Evolutionary conservation across 2,329 filamentous ascomycete genomes (phyloP), one percentile per base, ranked within the genome.

Genomic region (Endoconidiophora laricicola): DNA sequence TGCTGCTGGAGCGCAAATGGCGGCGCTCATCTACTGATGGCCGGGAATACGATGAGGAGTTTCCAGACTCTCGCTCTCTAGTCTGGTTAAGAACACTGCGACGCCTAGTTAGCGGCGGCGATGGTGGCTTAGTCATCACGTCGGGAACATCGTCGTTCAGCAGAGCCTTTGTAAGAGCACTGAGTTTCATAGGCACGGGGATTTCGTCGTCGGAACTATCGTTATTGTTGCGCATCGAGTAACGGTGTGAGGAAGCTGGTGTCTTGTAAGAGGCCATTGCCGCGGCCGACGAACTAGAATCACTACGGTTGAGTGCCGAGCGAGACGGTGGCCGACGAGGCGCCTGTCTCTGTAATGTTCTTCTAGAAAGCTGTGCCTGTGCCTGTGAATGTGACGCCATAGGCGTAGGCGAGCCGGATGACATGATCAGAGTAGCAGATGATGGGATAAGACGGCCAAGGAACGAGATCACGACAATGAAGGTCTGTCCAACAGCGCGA

Each of bases 131-230:
- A 49, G 71, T 69, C 46, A 57, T 61, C 45, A 58, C 62, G 55
- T 70, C 69, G 6, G 76, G 72, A 3, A 68, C 72, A 41, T 75
- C 74, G 53, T 81, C 77, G 52, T 78, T 76, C 22, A 95, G 72
- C 14, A 95, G 71, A 18, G 86, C 88, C 61, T 91, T 90, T 45
- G 90, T 94, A 57, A 91, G 76, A 58, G 88, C 87, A 62, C 87
- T 95, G 62, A 95, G 83, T 67, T 91, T 93, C 77, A 91, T 86
- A 58, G 87, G 87, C 57, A 86, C 82, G 14, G 84, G 83, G 24
- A 93, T 85, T 65, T 95, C 90, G 60, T 95, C 90, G 65, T 95
- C 90, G 22, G 88, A 94, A 69, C 86, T 94, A 61, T 94, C 88
- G 58, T 85, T 81, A 57, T 61, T 56, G 53, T 38, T 20, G 38